Base-by-base conservation (phyloP, 2,329 filamentous ascomycete genomes). In the Neofusicoccum kwambonambiense region DNA sequence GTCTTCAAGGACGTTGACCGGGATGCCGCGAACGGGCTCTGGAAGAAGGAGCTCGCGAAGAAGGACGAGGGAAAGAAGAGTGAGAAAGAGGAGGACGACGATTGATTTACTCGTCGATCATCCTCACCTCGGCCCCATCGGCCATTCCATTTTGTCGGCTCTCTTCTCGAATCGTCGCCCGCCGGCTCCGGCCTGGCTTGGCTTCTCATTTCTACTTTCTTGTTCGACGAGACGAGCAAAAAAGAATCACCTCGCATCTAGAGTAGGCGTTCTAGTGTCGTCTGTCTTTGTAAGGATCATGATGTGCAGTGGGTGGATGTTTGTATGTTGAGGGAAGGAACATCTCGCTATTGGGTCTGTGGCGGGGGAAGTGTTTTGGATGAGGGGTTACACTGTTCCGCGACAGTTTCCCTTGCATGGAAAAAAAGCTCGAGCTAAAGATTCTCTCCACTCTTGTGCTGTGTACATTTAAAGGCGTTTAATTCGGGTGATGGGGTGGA, bases 1-100 rank as follows among this genome's bases (percentile, higher is more conserved):
- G 88, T 98, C 70, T 99, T 99, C 82, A 88, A 91, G 42, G 83
- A 90, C 68, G 78, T 98, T 17, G 91, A 97, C 78, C 83, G 81
- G 67, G 84, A 89, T 47, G 80, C 86, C 67, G 92, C 90, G 67
- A 95, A 91, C 77, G 86, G 83, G 42, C 68, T 87, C 69, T 95
- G 92, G 87, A 89, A 89, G 69, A 82, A 86, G 71, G 81, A 87
- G 69, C 75, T 90, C 62, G 75, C 79, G 68, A 81, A 84, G 35
- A 80, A 83, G 71, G 84, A 85, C 27, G 73, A 76, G 47, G 27
- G n/a, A 8, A 22, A 13, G 42, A 47, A 45, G 39, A 31, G 37
- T 9, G 11, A 9, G 42, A 47, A 45, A 27, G n/a, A 57, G 12
- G 19, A 60, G 41, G 41, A 44, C 5, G 12, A 45, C 41, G 54